Evolutionary conservation across 805 yeast species (phyloP).

Genomic region (Wickerhamomyces rabaulensis): DNA sequence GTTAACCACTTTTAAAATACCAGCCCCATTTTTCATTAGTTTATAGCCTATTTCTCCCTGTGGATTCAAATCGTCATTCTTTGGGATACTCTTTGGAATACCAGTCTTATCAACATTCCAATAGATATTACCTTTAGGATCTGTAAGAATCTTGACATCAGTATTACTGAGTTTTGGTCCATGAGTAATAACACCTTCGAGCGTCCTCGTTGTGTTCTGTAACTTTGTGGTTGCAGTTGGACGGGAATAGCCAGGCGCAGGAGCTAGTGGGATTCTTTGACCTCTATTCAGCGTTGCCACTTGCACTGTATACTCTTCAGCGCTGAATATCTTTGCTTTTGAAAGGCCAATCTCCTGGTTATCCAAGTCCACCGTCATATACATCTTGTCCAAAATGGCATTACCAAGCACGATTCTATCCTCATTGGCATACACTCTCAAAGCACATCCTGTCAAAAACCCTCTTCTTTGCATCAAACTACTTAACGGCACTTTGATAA

Average conservation of each 20-base stretch:
- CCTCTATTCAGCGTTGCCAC: neutral
- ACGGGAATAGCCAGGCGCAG: too few species aligned
- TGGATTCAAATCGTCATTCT: too few species aligned
- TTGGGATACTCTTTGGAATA: neutral
- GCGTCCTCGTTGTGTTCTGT: too few species aligned
- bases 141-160: too few species aligned
- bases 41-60: too few species aligned
- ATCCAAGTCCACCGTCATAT: neutral
- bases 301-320: neutral
- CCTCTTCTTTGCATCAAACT: too few species aligned
- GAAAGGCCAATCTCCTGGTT: neutral
- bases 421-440: neutral
- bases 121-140: neutral
- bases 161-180: too few species aligned
- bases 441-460: too few species aligned
- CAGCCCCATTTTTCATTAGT: too few species aligned
- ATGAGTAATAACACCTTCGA: too few species aligned
- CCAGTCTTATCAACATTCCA: neutral
- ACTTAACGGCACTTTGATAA: neutral
- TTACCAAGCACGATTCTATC: neutral
- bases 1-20: too few species aligned
- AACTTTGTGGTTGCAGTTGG: too few species aligned
- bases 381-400: neutral
- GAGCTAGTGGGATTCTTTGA: neutral
- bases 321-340: neutral